Conservation (phyloP, 257 asterid species). For the Solanum medicagineum region DNA sequence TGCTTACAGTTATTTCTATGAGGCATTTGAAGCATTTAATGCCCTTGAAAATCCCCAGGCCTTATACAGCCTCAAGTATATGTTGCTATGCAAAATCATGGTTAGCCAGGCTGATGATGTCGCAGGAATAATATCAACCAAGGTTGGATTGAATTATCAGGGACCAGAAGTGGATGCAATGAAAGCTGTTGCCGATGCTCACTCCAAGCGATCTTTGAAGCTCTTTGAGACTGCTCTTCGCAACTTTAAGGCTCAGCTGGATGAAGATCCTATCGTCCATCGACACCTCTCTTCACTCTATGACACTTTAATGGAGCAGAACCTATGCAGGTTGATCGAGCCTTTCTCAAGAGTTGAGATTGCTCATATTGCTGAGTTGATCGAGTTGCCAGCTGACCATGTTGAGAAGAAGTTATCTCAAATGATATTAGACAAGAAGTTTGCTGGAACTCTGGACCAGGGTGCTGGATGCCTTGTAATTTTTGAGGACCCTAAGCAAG, state of each 20-base stretch:
- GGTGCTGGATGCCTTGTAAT: conserved; percentile 41
- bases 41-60: conserved; percentile 37
- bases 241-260: conserved; percentile 24
- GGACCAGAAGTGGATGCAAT: conserved; percentile 45
- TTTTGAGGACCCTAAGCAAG: conserved; percentile 34
- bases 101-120: conserved; percentile 37
- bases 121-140: conserved; percentile 31
- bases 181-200: conserved; percentile 39
- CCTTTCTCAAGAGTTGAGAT: conserved; percentile 32
- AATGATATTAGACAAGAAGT: conserved; percentile 39
- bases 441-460: conserved; percentile 37
- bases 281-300: conserved; percentile 34
- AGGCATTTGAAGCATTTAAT: conserved; percentile 39
- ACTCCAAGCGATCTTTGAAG: conserved; percentile 29
- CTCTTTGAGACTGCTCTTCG: conserved; percentile 28
- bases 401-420: conserved; percentile 39
- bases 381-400: conserved; percentile 28
- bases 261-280: conserved; percentile 34
- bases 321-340: conserved; percentile 37
- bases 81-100: conserved; percentile 41
- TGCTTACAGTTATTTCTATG: conserved; percentile 28
- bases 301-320: conserved; percentile 33
- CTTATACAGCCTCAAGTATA: conserved; percentile 33
- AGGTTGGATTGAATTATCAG: conserved; percentile 35
- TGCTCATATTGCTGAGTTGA: conserved; percentile 29